Evolutionary conservation across 1,139 yeast genomes (phyloP).

Genomic region (Blastobotrys petasosporus): DNA sequence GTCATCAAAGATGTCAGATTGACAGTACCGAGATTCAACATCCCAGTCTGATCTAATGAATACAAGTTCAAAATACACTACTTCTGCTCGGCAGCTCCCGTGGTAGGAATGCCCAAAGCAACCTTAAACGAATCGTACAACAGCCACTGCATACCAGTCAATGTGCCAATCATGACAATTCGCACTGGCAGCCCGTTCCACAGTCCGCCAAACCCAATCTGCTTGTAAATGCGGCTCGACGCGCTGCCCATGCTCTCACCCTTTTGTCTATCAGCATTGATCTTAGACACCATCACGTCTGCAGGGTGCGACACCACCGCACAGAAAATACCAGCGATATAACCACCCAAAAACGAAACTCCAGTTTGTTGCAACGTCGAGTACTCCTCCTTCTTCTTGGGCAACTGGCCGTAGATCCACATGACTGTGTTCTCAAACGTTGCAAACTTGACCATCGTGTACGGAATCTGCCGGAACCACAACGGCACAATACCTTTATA

Average conservation of each 20-base stretch:
- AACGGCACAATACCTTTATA: constrained; percentile 86
- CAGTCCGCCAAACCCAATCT: constrained; percentile 81
- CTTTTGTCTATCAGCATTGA: constrained; percentile 66
- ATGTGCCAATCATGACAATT: constrained; percentile 92
- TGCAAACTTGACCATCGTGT: constrained; percentile 94
- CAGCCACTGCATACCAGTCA: constrained; percentile 96
- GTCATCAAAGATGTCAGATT: too few species aligned
- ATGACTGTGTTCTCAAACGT: constrained; percentile 83
- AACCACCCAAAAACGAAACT: constrained; percentile 89
- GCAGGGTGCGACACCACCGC: constrained; percentile 95
- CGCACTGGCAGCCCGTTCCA: constrained; percentile 95
- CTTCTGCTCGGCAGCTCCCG: constrained; percentile 28
- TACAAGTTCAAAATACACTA: too few species aligned
- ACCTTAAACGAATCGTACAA: constrained; percentile 92
- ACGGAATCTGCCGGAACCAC: constrained; percentile 94
- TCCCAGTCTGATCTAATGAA: too few species aligned
- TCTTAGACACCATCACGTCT: constrained; percentile 91
- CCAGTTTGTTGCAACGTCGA: constrained; percentile 73
- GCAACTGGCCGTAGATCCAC: constrained; percentile 23
- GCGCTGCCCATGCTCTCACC: constrained; percentile 65
- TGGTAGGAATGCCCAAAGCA: constrained; percentile 83
- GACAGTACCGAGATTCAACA: too few species aligned
- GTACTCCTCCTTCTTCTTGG: constrained; percentile 42
- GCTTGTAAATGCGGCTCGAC: constrained; percentile 61
- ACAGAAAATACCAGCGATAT: constrained; percentile 93